Conservation (phyloP, 306 rosid genomes). For the Malus sylvestris region DNA sequence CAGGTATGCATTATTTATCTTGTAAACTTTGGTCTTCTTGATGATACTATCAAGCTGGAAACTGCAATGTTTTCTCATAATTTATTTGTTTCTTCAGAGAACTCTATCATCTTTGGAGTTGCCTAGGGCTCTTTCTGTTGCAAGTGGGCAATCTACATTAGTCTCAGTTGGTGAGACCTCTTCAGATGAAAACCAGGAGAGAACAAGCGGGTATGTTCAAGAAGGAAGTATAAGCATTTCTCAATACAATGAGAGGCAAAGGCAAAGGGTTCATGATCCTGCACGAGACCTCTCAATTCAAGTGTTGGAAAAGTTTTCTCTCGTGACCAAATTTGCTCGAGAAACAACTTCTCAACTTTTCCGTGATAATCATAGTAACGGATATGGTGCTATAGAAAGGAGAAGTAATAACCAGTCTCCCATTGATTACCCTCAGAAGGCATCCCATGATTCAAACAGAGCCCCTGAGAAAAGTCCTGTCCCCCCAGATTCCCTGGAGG, state of each 20-base stretch:
- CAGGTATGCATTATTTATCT: constrained; percentile 48
- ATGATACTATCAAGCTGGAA: not conserved
- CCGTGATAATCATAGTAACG: constrained; percentile 68
- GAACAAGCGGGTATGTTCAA: constrained; percentile 31
- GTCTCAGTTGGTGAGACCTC: constrained; percentile 38
- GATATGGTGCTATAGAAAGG: constrained; percentile 47
- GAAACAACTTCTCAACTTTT: constrained; percentile 97
- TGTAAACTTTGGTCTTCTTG: not conserved
- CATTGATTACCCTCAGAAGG: constrained; percentile 36
- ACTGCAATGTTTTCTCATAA: constrained; percentile 21
- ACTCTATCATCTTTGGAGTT: constrained; percentile 93
- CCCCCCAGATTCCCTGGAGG: constrained; percentile 68
- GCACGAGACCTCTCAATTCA: constrained; percentile 90
- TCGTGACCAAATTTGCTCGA: constrained; percentile 94
- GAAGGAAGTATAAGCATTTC: constrained; percentile 35
- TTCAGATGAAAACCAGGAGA: constrained; percentile 42
- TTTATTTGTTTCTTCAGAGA: constrained; percentile 53
- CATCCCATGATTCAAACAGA: constrained; percentile 34
- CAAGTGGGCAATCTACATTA: constrained; percentile 47
- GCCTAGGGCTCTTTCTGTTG: constrained; percentile 69
- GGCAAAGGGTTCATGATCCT: constrained; percentile 69
- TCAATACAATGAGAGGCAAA: constrained; percentile 55
- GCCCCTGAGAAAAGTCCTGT: constrained; percentile 36
- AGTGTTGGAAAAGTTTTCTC: constrained; percentile 91
- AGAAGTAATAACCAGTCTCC: constrained; percentile 36